phyloP scores from a whole-genome alignment of 345 rosid genomes.

The Moricandia arvensis region DNA sequence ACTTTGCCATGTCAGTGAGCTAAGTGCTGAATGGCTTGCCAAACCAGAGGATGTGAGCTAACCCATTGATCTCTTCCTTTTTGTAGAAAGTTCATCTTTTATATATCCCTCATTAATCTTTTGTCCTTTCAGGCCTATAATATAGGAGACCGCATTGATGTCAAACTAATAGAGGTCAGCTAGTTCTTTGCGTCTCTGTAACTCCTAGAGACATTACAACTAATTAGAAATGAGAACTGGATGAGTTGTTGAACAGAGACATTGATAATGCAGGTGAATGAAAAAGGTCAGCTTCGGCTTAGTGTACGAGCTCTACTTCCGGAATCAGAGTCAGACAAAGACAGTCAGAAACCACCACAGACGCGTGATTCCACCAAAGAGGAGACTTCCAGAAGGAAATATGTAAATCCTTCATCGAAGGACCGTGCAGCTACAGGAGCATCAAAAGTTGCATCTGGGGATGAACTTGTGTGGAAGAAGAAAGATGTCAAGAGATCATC shows the following conservation, averaged over 20 bases:
- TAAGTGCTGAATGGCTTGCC: slow-evolving; percentile 80
- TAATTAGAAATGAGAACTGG: neutral
- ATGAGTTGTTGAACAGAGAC: slow-evolving; percentile 25
- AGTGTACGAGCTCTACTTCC: slow-evolving; percentile 87
- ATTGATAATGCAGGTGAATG: slow-evolving; percentile 63
- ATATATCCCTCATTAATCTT: neutral
- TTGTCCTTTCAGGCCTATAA: slow-evolving; percentile 58
- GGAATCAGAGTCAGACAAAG: slow-evolving; percentile 49
- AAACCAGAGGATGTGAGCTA: slow-evolving; percentile 93
- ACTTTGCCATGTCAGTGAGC: slow-evolving; percentile 97
- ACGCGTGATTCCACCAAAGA: slow-evolving; percentile 34
- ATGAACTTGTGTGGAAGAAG: slow-evolving; percentile 46
- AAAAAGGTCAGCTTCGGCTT: slow-evolving; percentile 93
- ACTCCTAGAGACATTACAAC: neutral
- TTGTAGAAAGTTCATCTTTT: neutral
- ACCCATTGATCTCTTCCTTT: slow-evolving; percentile 1
- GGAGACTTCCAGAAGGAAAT: slow-evolving; percentile 35
- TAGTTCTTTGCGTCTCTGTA: neutral
- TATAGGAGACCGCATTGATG: slow-evolving; percentile 90
- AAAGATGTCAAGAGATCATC: slow-evolving; percentile 54
- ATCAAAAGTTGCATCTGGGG: slow-evolving; percentile 22
- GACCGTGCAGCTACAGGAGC: slow-evolving; percentile 44
- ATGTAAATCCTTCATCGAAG: slow-evolving; percentile 31
- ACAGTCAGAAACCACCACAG: slow-evolving; percentile 40
- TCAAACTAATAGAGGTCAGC: slow-evolving; percentile 89